Percentiles rank a stretch among this genome's conserved stretches.
Conservation (phyloP, 495 filamentous ascomycete genomes). For the Aspergillus nidulans region DNA sequence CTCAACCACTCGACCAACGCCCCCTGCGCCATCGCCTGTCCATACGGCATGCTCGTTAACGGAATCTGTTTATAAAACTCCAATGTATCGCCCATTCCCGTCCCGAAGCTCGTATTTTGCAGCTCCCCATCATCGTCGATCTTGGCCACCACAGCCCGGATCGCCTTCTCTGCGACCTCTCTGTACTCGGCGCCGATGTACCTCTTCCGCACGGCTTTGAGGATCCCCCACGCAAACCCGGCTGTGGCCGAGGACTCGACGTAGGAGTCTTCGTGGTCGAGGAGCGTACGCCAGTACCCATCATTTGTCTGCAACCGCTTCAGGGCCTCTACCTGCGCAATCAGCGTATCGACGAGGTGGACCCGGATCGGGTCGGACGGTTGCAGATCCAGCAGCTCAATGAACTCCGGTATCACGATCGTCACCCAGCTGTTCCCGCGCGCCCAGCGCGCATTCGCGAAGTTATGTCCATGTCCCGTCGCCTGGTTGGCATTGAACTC, state of each 20-base stretch:
- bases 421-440: conserved; percentile 66
- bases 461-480: conserved; percentile 59
- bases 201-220: conserved; percentile 63
- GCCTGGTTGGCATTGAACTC: conserved; percentile 45
- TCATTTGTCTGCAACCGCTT: conserved; percentile 47
- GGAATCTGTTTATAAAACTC: conserved; percentile 68
- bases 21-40: conserved; percentile 75
- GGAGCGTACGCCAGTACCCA: conserved; percentile 65
- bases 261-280: conserved; percentile 61
- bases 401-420: conserved; percentile 68
- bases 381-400: conserved; percentile 59
- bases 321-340: conserved; percentile 59
- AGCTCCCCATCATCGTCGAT: conserved; percentile 60
- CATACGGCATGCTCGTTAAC: conserved; percentile 70
- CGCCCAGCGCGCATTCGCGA: conserved; percentile 65
- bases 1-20: conserved; percentile 62
- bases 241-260: conserved; percentile 68
- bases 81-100: conserved; percentile 61
- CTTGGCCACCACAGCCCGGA: conserved; percentile 55
- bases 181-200: conserved; percentile 53
- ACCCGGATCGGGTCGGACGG: conserved; percentile 53
- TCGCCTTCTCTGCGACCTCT: conserved; percentile 53
- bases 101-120: conserved; percentile 67
- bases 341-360: conserved; percentile 57
- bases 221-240: conserved; percentile 69